These are phyloP conservation scores for Penicillium sp. DNA, from an alignment of 2,329 filamentous ascomycete genomes.

Conservation along the genomic window DNA sequence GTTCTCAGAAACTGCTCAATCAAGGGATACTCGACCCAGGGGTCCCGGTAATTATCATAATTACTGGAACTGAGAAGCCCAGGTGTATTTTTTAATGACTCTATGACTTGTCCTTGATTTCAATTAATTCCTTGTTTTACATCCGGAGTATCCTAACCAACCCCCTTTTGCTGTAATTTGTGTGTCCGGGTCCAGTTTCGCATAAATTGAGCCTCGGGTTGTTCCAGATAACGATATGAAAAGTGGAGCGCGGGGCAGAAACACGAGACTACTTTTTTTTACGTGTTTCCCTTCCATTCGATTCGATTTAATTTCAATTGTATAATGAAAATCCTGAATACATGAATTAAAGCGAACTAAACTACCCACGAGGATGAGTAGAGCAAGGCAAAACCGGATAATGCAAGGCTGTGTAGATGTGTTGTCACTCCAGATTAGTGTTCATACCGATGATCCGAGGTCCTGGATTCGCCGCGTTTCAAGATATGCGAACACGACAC, in stretches of 20 bases:
- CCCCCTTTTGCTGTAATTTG: background rate
- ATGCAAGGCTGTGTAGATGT: background rate
- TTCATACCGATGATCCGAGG: conserved; percentile 4
- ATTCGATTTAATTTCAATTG: background rate
- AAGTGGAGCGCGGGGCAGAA: conserved; percentile 12
- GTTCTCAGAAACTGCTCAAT: background rate
- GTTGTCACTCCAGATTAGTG: background rate
- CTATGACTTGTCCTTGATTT: background rate
- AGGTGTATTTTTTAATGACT: background rate
- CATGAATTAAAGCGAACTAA: background rate
- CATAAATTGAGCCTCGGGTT: conserved; percentile 14
- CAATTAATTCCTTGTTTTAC: background rate
- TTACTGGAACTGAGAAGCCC: background rate
- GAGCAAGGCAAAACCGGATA: background rate
- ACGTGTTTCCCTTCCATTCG: background rate
- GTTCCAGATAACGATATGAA: conserved; percentile 11
- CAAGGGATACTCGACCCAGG: background rate
- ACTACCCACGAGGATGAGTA: background rate
- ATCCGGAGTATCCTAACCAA: background rate
- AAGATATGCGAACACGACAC: conserved; percentile 6
- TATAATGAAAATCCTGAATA: background rate
- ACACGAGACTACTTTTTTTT: background rate
- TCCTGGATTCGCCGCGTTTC: conserved; percentile 11
- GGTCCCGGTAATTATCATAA: background rate
- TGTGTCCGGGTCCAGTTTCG: conserved; percentile 10